Base-by-base conservation (phyloP, 2,329 filamentous ascomycete genomes). In the Tolypocladium pustulatum region DNA sequence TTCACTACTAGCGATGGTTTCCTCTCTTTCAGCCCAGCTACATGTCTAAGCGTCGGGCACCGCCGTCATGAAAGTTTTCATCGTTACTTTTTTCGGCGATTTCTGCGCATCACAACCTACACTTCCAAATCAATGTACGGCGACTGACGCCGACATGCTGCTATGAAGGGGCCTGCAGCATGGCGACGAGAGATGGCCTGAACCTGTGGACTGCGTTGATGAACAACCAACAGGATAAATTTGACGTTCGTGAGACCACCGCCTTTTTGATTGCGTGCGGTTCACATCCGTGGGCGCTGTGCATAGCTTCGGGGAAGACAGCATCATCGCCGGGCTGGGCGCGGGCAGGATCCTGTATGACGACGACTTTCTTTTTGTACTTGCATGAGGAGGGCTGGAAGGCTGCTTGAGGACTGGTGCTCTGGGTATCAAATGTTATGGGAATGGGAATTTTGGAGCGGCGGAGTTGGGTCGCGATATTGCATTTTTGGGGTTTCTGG, bases 391-490 rank as follows among this genome's bases (percentile, higher is more conserved):
- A 56, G 30, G 38, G n/a, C 38, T 30, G 51, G 41, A 55, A 59
- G 43, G 52, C 55, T 54, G 41, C 55, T 58, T 61, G 62, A 63
- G 64, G 63, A 65, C 56, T 61, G 64, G 64, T 61, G 62, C 63
- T 63, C 62, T 66, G 65, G 59, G 65, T 63, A 59, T 60, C 61
- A 63, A 64, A 65, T 65, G 59, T 66, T 64, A 62, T 65, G 66
- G 64, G 58, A 56, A 62, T 61, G 63, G 64, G 54, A n/a, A 59
- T 59, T 58, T 62, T 60, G 68, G 65, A 71, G 70, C 69, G 67
- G 67, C 63, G 70, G 70, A 72, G 70, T 72, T 72, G 63, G 61
- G 61, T 63, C 62, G 64, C 64, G 63, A 61, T 64, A 56, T 67
- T 63, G 58, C 58, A 60, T 67, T 58, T 30, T 49, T 68, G 68